Base-by-base conservation (phyloP, 2,329 filamentous ascomycete genomes). In the Aspergillus awamori region DNA sequence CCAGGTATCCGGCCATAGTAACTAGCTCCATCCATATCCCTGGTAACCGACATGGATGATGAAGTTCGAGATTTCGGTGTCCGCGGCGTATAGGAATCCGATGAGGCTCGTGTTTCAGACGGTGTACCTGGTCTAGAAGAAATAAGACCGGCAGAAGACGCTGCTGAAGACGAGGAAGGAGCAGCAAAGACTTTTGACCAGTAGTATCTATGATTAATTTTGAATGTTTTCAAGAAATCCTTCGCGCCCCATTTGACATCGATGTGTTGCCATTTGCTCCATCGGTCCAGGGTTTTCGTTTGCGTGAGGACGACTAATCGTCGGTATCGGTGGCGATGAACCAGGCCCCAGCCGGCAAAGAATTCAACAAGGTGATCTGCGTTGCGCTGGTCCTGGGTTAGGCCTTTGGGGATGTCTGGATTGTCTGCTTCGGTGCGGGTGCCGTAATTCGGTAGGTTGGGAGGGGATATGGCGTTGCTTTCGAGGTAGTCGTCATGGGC, bases 311-410 rank as follows among this genome's bases (percentile, higher is more conserved):
- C 68, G 26, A 70, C 22, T 26, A 77, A 77, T 8, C 69, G 70
- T 7, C 76, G 70, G 53, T 74, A 75, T 7, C 67, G 67, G 15
- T 74, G 61, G 4, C 65, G 65, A 53, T 78, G 69, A 11, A 74
- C 57, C 5, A 77, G 57, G 2, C 67, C 64, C 75, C 75, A 79
- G 8, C 75, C 76, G 1, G 76, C 73, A 49, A 78, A 78, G 30
- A 75, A 72, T 57, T 79, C 76, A 5, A 74, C 67, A 1, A 80
- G 66, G 57, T 75, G 73, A 48, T 79, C 76, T 8, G 74, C 65
- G 39, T 77, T 67, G 24, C 71, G 66, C 24, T 72, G 67, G 10
- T 66, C 62, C 45, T 73, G 70, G 2, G 63, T 70, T n/a, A 72
- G 61, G 5, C 65, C 65, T 15, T 61, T 69, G 1, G 70, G 72